Evolutionary conservation across 257 asterid species (phyloP), one percentile per base, ranked within the genome.

Genomic region (Jacaranda copaia): DNA sequence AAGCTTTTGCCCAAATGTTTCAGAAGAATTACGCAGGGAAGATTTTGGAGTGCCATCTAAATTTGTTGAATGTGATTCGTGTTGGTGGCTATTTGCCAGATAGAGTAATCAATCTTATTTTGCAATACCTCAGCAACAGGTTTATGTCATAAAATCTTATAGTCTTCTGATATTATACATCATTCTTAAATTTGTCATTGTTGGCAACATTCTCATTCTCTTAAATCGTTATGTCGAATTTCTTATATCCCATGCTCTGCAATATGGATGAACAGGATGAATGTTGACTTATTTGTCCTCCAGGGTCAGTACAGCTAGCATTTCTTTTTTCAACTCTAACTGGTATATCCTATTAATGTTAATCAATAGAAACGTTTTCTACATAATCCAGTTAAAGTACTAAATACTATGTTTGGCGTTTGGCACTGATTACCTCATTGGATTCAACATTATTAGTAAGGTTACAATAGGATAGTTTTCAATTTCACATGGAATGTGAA

Each of bases 81-180:
- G 84, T 88, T 75, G 98, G 98, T 81, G 98, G 96, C 61, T 96
- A 96, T 85, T 86, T 96, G 71, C 98, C 99, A 0, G 99, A 96
- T 80, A 89, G 99, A 81, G 99, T 96, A 70, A 91, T 88, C 82
- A 96, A 96, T 81, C 98, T 93, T 82, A 88, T 96, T 56, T 87
- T 96, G 88, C 99, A 96, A 78, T 96, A 96, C 89, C 82, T 96
- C 52, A 87, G 94, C 85, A 90, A 88, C 85, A 96, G 99, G 99
- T 96, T 77, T 49, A 89, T 87, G 65, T 45, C n/a, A 40, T 70
- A 20, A 39, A 38, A 62, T 82, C 32, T 35, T 38, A 39, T 52
- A 13, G 18, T 46, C 46, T 16, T 62, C 36, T 75, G 14, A 68
- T 59, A 16, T 75, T 51, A 11, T 62, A 10, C 36, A 58, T 11